Percentiles rank a stretch among this genome's conserved stretches.
These are phyloP conservation scores for Fusarium armeniacum DNA, from an alignment of 2,329 filamentous ascomycete genomes.

Conservation along the genomic window DNA sequence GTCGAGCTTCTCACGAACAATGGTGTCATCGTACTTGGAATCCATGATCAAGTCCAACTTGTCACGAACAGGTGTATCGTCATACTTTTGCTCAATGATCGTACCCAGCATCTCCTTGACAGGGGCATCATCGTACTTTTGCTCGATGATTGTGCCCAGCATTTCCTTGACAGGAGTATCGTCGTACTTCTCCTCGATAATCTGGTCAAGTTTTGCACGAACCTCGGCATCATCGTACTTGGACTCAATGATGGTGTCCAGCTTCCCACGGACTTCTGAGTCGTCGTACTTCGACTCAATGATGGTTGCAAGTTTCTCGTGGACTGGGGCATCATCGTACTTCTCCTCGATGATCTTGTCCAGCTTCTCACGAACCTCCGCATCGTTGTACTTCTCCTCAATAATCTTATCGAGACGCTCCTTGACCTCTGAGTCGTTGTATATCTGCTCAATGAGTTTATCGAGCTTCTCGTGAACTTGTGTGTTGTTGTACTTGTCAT, in stretches of 20 bases:
- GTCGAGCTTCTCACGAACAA: constrained; percentile 51
- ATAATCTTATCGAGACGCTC: constrained; percentile 49
- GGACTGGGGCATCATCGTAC: constrained; percentile 66
- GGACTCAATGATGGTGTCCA: constrained; percentile 56
- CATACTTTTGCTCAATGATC: constrained; percentile 49
- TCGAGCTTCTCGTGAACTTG: constrained; percentile 52
- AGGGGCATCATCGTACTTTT: constrained; percentile 51
- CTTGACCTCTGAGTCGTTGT: constrained; percentile 49
- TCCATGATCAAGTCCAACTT: constrained; percentile 58
- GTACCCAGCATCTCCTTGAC: constrained; percentile 46
- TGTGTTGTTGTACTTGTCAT: constrained; percentile 64
- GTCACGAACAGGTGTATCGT: constrained; percentile 53
- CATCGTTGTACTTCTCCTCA: constrained; percentile 28
- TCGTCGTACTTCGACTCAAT: constrained; percentile 52
- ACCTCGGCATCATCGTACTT: constrained; percentile 69
- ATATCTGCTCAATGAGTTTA: constrained; percentile 46
- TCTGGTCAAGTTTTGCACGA: constrained; percentile 65
- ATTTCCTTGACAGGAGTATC: constrained; percentile 34
- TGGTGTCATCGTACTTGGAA: constrained; percentile 53
- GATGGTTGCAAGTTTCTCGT: constrained; percentile 67
- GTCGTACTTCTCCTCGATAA: constrained; percentile 52
- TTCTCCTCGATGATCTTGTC: constrained; percentile 54
- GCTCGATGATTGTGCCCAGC: constrained; percentile 46
- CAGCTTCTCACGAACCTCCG: constrained; percentile 25
- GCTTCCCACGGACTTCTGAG: constrained; percentile 50